Evolutionary conservation across 2,329 filamentous ascomycete genomes (phyloP).

Genomic region (Cladosporium austrohemisphaericum): DNA sequence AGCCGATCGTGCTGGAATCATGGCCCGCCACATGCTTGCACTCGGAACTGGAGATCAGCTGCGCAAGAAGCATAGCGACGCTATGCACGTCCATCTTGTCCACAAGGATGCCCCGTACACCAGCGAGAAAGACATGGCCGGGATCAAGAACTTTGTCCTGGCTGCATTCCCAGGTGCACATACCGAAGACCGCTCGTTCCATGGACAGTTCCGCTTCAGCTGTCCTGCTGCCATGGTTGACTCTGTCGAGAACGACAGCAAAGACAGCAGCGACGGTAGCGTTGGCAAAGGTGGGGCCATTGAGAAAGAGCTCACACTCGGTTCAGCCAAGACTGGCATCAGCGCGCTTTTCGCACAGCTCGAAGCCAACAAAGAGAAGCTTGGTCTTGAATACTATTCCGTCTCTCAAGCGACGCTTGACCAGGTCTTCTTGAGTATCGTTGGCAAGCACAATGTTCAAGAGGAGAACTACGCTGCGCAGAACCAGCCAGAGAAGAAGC

Average conservation of each 20-base stretch:
- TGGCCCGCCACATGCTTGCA: constrained; percentile 81
- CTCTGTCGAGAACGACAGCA: constrained; percentile 28
- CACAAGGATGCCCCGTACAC: constrained; percentile 72
- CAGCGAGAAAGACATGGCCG: constrained; percentile 61
- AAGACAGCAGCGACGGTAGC: constrained; percentile 17
- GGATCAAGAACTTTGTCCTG: constrained; percentile 63
- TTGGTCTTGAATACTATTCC: constrained; percentile 81
- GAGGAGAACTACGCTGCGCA: constrained; percentile 56
- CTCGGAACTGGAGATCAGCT: constrained; percentile 72
- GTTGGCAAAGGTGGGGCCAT: constrained; percentile 17
- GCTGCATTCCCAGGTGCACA: constrained; percentile 59
- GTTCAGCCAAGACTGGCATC: constrained; percentile 45
- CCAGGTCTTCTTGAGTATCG: constrained; percentile 84
- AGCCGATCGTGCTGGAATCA: constrained; percentile 77
- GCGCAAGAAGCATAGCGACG: constrained; percentile 70
- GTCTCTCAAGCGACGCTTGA: constrained; percentile 84
- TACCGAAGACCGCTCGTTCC: constrained; percentile 71
- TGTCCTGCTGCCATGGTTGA: constrained; percentile 47
- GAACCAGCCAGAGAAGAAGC: constrained; percentile 11
- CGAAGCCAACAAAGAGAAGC: constrained; percentile 63
- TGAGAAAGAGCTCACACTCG: constrained; percentile 10
- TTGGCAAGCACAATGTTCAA: constrained; percentile 71
- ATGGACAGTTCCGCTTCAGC: constrained; percentile 84
- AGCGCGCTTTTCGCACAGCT: constrained; percentile 67
- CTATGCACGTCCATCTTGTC: constrained; percentile 78